A percentile compares a stretch with the other conserved stretches of the same genome.
Conservation (phyloP, 495 filamentous ascomycete species). For the Emericellopsis terricola region DNA sequence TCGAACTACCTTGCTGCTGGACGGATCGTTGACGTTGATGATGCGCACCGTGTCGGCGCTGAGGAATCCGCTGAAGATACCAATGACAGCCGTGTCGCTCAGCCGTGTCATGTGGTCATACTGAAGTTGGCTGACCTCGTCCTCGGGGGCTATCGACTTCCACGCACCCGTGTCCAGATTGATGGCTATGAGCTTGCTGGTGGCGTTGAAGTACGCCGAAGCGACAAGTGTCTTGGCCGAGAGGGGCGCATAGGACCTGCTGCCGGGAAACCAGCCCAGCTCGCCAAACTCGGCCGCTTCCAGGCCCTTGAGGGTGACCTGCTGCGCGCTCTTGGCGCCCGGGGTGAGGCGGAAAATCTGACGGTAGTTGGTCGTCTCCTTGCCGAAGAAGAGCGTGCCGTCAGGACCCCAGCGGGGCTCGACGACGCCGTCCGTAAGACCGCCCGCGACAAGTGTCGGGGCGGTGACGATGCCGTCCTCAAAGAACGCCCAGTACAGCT, state of each 20-base stretch:
- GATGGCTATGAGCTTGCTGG: too few relatives aligned
- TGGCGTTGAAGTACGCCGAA: too few relatives aligned
- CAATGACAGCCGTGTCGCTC: constrained; percentile 8
- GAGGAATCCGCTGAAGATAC: constrained; percentile 10
- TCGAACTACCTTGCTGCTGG: constrained; percentile 2
- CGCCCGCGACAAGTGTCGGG: constrained; percentile 11
- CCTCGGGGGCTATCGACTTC: too few relatives aligned
- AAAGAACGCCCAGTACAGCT: constrained; percentile 19
- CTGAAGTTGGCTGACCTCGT: too few relatives aligned
- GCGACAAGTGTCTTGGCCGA: too few relatives aligned
- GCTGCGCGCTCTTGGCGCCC: constrained; percentile 2
- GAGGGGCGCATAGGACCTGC: too few relatives aligned
- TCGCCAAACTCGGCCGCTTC: constrained; percentile 22
- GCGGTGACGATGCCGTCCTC: background rate
- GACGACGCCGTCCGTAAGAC: constrained; percentile 13
- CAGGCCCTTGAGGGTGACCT: constrained; percentile 13
- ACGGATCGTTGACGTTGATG: constrained; percentile 7
- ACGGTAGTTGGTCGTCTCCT: constrained; percentile 22
- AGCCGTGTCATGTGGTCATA: too few relatives aligned
- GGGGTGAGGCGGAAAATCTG: constrained; percentile 18
- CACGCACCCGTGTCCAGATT: constrained; percentile 10
- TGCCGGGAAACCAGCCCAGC: constrained; percentile 20
- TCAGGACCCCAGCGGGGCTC: constrained; percentile 27
- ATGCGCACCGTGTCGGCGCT: constrained; percentile 9
- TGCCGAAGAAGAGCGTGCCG: constrained; percentile 23